These are phyloP conservation scores for Ceriops decandra DNA, from an alignment of 345 rosid genomes.

Conservation along the genomic window DNA sequence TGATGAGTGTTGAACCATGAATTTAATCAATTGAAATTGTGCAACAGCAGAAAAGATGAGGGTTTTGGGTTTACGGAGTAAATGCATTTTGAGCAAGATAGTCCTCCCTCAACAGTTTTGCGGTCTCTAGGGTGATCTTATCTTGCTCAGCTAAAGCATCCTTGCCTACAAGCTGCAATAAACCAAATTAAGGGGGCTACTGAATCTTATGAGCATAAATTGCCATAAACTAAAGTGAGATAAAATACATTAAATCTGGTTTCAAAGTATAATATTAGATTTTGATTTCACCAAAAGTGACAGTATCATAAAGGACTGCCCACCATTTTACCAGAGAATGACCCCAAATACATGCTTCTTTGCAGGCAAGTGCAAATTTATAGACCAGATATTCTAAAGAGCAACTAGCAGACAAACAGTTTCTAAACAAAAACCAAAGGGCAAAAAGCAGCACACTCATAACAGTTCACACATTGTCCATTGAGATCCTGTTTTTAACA, in stretches of 20 bases:
- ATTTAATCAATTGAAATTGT: neutral
- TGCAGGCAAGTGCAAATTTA: neutral
- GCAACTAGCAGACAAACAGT: neutral
- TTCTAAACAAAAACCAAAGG: neutral
- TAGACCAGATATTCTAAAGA: neutral
- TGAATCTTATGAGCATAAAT: neutral
- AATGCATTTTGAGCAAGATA: conserved; percentile 99
- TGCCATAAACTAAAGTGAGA: neutral
- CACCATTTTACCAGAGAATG: too few relatives aligned
- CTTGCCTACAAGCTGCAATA: conserved; percentile 90
- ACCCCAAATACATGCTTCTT: too few relatives aligned
- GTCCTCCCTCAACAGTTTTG: conserved; percentile 97
- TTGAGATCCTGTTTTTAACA: neutral
- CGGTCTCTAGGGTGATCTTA: conserved; percentile 90
- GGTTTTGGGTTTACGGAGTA: conserved; percentile 63
- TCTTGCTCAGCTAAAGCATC: conserved; percentile 95
- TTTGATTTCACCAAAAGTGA: too few relatives aligned
- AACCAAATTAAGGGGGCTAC: conserved; percentile 13
- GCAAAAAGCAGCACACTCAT: neutral
- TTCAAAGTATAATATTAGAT: too few relatives aligned
- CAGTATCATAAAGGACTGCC: too few relatives aligned
- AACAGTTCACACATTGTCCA: conserved; percentile 6
- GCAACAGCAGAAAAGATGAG: neutral
- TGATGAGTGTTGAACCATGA: neutral
- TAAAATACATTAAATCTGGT: too few relatives aligned